phyloP scores from a whole-genome alignment of 768 basidiomycete species.

The Russula brevipes region DNA sequence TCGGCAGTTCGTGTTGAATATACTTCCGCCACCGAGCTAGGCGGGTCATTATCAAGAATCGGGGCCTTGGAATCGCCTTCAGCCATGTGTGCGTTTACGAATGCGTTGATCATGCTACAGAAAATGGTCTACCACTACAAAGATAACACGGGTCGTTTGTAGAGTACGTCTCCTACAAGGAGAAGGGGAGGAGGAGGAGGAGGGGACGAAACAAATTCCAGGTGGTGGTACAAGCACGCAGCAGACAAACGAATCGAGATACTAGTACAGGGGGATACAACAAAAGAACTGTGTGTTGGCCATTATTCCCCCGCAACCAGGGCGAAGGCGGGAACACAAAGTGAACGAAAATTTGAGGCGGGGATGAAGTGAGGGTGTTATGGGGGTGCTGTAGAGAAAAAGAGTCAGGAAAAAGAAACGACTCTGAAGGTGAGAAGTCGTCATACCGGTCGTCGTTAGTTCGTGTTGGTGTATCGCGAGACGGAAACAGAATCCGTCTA shows the following conservation, averaged over 20 bases:
- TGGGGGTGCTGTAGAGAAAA: background rate
- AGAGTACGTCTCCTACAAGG: background rate
- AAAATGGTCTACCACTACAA: background rate
- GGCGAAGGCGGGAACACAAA: background rate
- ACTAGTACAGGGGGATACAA: background rate
- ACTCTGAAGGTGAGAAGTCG: background rate
- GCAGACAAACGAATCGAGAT: background rate
- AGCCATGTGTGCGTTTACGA: too few relatives aligned
- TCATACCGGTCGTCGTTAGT: background rate
- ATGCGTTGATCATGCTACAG: too few relatives aligned
- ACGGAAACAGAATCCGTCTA: background rate
- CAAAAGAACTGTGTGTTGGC: background rate
- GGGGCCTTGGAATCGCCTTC: too few relatives aligned
- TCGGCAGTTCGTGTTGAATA: too few relatives aligned
- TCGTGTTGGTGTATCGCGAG: too few relatives aligned
- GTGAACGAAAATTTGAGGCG: background rate
- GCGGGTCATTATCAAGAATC: too few relatives aligned
- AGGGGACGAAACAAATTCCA: background rate
- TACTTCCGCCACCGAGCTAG: too few relatives aligned
- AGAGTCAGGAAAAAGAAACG: background rate
- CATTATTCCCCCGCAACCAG: background rate
- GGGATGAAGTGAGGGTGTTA: background rate
- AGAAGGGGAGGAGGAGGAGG: too few relatives aligned
- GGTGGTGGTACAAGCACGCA: background rate
- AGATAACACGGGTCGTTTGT: background rate